These are phyloP conservation scores for Monilinia vaccinii-corymbosi DNA, from an alignment of 2,329 filamentous ascomycete genomes.

Conservation along the genomic window DNA sequence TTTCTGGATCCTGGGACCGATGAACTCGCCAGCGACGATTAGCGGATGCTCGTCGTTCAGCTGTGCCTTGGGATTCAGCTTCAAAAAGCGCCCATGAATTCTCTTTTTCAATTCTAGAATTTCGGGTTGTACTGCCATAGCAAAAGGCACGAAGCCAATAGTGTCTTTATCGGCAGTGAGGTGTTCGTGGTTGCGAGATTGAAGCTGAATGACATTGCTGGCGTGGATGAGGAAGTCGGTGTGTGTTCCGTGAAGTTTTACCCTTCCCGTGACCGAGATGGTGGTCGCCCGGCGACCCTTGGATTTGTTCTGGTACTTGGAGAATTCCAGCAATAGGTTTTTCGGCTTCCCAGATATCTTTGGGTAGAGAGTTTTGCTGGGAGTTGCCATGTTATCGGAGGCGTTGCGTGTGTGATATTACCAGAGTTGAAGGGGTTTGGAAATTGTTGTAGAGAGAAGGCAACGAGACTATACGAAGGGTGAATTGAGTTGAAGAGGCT, in stretches of 20 bases:
- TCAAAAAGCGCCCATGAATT: conserved; percentile 6
- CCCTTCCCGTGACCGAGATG: conserved; percentile 16
- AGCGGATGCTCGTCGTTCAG: conserved; percentile 12
- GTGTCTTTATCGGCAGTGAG: background rate
- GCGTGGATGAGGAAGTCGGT: conserved; percentile 17
- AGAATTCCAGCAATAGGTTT: background rate
- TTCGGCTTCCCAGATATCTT: background rate
- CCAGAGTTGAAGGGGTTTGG: background rate
- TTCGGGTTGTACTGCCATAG: background rate
- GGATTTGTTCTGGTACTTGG: background rate
- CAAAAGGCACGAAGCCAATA: background rate
- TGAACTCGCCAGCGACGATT: conserved; percentile 23
- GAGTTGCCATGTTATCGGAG: background rate
- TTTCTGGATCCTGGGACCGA: conserved; percentile 20
- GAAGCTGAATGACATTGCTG: conserved; percentile 14
- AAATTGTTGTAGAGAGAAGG: background rate
- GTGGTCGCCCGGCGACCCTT: background rate
- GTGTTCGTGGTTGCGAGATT: conserved; percentile 15
- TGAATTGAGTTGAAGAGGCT: background rate
- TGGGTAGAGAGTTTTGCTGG: background rate
- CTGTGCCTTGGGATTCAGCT: conserved; percentile 9
- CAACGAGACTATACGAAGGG: background rate
- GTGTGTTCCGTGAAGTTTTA: conserved; percentile 23
- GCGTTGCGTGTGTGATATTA: background rate
- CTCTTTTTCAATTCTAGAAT: conserved; percentile 8